Percentiles rank a stretch among this genome's conserved stretches.
phyloP scores from a whole-genome alignment of 345 rosid genomes.

The Eucalyptus polybractea region DNA sequence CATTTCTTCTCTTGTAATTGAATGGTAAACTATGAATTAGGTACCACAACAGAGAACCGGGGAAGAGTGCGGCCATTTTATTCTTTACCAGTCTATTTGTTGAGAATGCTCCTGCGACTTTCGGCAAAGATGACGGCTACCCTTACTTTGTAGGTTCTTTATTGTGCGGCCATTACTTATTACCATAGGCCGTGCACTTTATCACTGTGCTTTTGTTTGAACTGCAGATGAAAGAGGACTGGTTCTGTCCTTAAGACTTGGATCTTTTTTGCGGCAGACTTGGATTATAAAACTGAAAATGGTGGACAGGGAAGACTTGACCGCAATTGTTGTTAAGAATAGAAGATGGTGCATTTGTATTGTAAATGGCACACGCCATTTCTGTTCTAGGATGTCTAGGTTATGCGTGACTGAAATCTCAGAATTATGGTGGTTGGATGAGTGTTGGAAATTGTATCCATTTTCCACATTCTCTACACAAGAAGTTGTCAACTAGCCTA shows the following conservation, averaged over 20 bases:
- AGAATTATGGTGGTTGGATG: neutral
- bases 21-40: neutral
- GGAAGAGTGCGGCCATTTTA: constrained; percentile 19
- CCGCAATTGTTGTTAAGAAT: neutral
- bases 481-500: no score
- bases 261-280: constrained; percentile 1
- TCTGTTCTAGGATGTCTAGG: neutral
- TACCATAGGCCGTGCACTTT: neutral
- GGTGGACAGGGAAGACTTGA: neutral
- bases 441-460: no score
- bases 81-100: constrained; percentile 15
- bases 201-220: neutral
- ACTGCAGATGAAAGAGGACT: constrained; percentile 23
- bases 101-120: constrained; percentile 10
- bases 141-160: constrained; percentile 25
- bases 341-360: neutral
- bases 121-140: constrained; percentile 5
- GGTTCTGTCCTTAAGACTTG: constrained; percentile 18
- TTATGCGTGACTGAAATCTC: neutral
- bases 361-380: neutral
- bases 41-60: constrained; percentile 26
- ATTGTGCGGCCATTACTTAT: neutral
- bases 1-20: neutral
- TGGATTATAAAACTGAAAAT: neutral
- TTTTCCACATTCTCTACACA: no score